Evolutionary conservation across 2,329 filamentous ascomycete genomes (phyloP).

Genomic region (Colletotrichum sansevieriae): DNA sequence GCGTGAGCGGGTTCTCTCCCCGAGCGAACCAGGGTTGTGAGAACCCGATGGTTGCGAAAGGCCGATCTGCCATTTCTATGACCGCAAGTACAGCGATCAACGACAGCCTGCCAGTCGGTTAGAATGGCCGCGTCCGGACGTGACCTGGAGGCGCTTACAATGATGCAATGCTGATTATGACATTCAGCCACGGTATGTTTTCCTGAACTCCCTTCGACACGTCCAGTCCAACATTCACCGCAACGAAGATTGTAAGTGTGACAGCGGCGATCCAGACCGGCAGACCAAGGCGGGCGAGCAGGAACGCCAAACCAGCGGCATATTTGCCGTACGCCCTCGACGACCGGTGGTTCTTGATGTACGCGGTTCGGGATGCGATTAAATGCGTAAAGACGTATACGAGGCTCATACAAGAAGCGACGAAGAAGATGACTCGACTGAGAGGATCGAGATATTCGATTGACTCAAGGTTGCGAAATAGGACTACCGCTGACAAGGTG

Average conservation of each 20-base stretch:
- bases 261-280: conserved; percentile 33
- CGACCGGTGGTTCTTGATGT: conserved; percentile 18
- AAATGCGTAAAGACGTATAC: conserved; percentile 28
- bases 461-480: conserved; percentile 29
- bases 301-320: conserved; percentile 24
- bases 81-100: conserved; percentile 22
- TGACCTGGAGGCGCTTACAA: conserved; percentile 3
- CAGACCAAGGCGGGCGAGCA: conserved; percentile 27
- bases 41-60: conserved; percentile 32
- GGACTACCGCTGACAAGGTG: conserved; percentile 23
- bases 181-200: conserved; percentile 32
- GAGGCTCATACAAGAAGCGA: conserved; percentile 34
- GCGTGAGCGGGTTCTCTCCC: neutral
- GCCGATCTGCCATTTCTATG: conserved; percentile 36
- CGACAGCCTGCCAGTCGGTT: neutral
- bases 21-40: conserved; percentile 31
- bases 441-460: conserved; percentile 31
- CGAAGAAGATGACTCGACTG: conserved; percentile 36
- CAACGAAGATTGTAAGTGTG: conserved; percentile 34
- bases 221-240: conserved; percentile 32
- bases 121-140: neutral
- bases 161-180: conserved; percentile 35
- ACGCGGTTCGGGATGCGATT: conserved; percentile 13
- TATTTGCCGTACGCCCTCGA: conserved; percentile 17
- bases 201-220: conserved; percentile 28